Conservation (phyloP, 164 flowering plant genomes). For the Dillenia turbinata region DNA sequence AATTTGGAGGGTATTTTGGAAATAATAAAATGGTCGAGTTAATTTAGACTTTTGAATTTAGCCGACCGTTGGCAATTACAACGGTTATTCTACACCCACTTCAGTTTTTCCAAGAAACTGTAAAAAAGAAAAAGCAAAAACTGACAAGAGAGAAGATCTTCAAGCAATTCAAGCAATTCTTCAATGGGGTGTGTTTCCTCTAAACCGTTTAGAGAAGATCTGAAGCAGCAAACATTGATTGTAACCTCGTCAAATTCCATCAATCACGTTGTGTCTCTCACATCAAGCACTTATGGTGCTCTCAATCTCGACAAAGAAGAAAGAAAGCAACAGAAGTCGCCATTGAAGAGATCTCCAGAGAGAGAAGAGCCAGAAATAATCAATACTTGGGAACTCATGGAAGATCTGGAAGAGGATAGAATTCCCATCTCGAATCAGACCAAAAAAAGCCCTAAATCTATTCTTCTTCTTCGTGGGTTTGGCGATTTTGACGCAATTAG, state of each 20-base stretch:
- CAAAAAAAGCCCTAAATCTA: constrained; percentile 48
- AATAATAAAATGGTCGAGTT: too few relatives aligned
- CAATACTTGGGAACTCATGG: constrained; percentile 88
- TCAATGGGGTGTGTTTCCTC: constrained; percentile 92
- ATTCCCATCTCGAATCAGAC: constrained; percentile 20
- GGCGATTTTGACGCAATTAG: constrained; percentile 31
- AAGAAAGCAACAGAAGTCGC: constrained; percentile 13
- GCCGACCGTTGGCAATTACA: too few relatives aligned
- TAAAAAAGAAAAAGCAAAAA: not conserved
- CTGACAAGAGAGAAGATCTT: not conserved
- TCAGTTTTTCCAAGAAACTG: not conserved
- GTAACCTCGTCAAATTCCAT: constrained; percentile 15
- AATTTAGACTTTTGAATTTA: too few relatives aligned
- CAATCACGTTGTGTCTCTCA: constrained; percentile 86
- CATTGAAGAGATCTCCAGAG: constrained; percentile 28
- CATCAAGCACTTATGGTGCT: constrained; percentile 78
- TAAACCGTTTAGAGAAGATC: constrained; percentile 45
- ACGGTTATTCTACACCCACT: not conserved
- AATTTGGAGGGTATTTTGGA: too few relatives aligned
- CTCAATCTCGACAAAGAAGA: constrained; percentile 53
- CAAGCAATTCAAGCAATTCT: not conserved
- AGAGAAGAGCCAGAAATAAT: constrained; percentile 65
- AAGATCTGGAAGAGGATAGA: constrained; percentile 76
- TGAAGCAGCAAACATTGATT: constrained; percentile 24
- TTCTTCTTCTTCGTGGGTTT: constrained; percentile 25